phyloP scores from a whole-genome alignment of 2,329 filamentous ascomycete genomes.

The Elsinoe perseae region DNA sequence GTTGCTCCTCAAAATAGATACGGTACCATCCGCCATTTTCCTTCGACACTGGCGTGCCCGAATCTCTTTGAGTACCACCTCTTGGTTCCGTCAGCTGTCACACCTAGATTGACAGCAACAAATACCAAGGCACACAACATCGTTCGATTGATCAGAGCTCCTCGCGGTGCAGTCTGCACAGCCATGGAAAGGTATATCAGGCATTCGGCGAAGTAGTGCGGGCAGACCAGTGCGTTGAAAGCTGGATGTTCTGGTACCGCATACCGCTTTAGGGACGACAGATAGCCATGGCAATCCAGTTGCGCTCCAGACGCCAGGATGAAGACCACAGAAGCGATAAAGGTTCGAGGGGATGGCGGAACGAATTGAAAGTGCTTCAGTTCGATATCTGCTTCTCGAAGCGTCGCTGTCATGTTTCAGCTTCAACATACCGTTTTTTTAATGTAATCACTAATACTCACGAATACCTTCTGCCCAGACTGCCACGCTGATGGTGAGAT shows the following conservation, averaged over 20 bases:
- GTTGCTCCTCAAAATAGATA: conserved; percentile 35
- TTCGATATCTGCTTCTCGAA: conserved; percentile 31
- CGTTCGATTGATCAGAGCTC: conserved; percentile 61
- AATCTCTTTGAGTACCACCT: conserved; percentile 74
- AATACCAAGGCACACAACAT: conserved; percentile 63
- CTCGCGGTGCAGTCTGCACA: conserved; percentile 62
- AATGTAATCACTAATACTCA: conserved; percentile 34
- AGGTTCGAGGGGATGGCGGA: conserved; percentile 44
- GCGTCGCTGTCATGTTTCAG: conserved; percentile 21
- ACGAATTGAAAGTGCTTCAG: conserved; percentile 33
- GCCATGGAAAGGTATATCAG: conserved; percentile 74
- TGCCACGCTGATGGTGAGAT: conserved; percentile 62
- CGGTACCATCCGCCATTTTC: conserved; percentile 71
- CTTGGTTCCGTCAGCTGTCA: conserved; percentile 71
- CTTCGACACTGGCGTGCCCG: conserved; percentile 53
- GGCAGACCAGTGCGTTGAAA: conserved; percentile 68
- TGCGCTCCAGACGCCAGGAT: conserved; percentile 64
- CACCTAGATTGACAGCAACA: conserved; percentile 68
- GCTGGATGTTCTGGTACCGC: conserved; percentile 65
- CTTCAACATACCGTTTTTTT: conserved; percentile 12
- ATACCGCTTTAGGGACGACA: conserved; percentile 56
- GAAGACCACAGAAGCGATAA: conserved; percentile 56
- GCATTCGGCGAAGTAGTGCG: conserved; percentile 88
- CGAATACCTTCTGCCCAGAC: conserved; percentile 78
- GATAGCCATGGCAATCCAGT: conserved; percentile 49